Base-by-base conservation (phyloP, 1,139 yeast genomes). In the Blastobotrys buckinghamii region DNA sequence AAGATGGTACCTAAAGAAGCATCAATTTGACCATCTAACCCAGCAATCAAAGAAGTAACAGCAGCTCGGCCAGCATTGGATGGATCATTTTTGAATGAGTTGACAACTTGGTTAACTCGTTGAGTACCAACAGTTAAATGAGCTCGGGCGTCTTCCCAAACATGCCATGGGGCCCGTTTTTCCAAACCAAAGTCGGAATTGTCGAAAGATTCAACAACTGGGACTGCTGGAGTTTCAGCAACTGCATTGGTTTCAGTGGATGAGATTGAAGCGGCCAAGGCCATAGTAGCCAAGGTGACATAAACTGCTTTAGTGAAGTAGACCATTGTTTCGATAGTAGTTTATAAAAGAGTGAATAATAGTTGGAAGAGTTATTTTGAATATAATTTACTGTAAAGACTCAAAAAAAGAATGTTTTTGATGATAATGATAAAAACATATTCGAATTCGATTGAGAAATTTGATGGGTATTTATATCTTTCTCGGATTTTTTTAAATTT, bases 11-110 rank as follows among this genome's bases (percentile, higher is more conserved):
- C 63, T 43, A 65, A 53, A 10, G 57, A 45, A 44, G 59, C 59
- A 47, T 65, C 68, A 48, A 65, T 56, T 53, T 65, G 69, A 26
- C 63, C 59, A 49, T 65, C 68, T 16, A 63, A 49, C 33, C 67
- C 67, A 19, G 63, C 53, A 46, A 65, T 56, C 41, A 56, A 52
- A 38, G 60, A 56, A 37, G 60, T 53, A 9, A 62, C 51, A 7
- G 53, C 50, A 15, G 57, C 61, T 38, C 56, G 47, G 24, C 57
- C 55, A 30, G 62, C 64, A 44, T 55, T 58, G 26, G 58, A 56
- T 19, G 55, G 58, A 32, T 49, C 46, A 20, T 44, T 45, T 45
- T 52, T 43, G 45, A 56, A 44, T 34, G 54, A 57, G 19, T 48
- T 50, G 13, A 49, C 45, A 16, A 55, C 47, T 15, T 54, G 50